phyloP scores from a whole-genome alignment of 2,329 filamentous ascomycete genomes.

The Scedosporium apiospermum region DNA sequence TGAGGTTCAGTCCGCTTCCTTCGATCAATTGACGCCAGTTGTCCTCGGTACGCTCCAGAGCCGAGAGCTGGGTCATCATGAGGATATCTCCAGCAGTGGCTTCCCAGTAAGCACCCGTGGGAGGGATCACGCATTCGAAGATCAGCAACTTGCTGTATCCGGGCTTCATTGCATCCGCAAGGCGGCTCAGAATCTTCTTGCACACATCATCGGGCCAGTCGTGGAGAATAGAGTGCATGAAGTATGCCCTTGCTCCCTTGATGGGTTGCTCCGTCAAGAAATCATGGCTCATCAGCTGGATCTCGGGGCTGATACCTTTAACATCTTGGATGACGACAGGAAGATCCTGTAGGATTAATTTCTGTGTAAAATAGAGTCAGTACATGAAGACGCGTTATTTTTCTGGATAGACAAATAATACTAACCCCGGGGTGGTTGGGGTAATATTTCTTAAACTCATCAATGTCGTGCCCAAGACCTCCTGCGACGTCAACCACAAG shows the following conservation, averaged over 20 bases:
- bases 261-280: constrained; percentile 20
- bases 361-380: constrained; percentile 4
- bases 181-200: constrained; percentile 16
- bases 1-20: constrained; percentile 8
- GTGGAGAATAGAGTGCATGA: constrained; percentile 24
- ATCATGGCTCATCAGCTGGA: constrained; percentile 23
- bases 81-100: constrained; percentile 18
- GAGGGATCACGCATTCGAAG: constrained; percentile 22
- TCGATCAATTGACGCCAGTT: constrained; percentile 13
- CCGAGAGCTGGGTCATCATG: constrained; percentile 18
- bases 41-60: constrained; percentile 12
- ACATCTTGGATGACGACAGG: constrained; percentile 26
- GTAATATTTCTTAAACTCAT: constrained; percentile 18
- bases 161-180: constrained; percentile 18
- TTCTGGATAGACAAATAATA: neutral
- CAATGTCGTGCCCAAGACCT: constrained; percentile 23
- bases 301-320: constrained; percentile 16
- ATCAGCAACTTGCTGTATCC: constrained; percentile 24
- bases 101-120: constrained; percentile 19
- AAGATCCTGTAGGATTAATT: constrained; percentile 39
- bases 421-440: constrained; percentile 22
- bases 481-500: constrained; percentile 26
- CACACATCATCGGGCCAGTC: constrained; percentile 20
- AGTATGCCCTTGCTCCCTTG: constrained; percentile 24
- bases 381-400: neutral